Evolutionary conservation across 2,329 filamentous ascomycete genomes (phyloP).

Genomic region (Botrytis aclada): DNA sequence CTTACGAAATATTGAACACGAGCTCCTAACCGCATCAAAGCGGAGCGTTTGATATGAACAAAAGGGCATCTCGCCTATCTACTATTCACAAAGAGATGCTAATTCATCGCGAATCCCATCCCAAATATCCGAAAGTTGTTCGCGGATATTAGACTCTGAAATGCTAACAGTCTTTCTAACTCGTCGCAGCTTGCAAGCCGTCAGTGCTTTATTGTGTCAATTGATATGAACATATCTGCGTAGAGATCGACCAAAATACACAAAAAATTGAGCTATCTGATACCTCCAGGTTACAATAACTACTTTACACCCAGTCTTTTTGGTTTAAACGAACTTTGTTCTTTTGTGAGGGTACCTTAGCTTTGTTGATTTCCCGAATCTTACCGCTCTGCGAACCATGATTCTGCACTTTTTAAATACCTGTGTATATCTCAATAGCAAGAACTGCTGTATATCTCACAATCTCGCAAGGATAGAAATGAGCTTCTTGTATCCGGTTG

Average conservation of each 20-base stretch:
- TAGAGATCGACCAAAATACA: background rate
- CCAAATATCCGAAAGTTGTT: background rate
- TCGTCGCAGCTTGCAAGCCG: background rate
- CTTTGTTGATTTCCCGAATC: background rate
- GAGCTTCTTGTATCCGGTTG: background rate
- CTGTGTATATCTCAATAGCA: background rate
- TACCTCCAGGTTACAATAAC: background rate
- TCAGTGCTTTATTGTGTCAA: background rate
- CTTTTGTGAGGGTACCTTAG: background rate
- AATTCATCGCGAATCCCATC: background rate
- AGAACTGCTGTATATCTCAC: background rate
- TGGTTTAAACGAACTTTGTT: background rate
- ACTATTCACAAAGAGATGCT: background rate
- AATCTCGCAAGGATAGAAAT: background rate
- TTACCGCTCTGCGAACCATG: background rate
- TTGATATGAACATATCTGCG: background rate
- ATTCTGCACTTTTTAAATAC: background rate
- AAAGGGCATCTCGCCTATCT: background rate
- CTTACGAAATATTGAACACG: background rate
- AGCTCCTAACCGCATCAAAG: background rate
- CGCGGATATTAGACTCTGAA: background rate
- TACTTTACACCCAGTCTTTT: background rate
- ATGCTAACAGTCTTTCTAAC: background rate
- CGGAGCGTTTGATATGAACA: background rate
- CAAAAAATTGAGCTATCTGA: background rate